Evolutionary conservation across 2,329 filamentous ascomycete species (phyloP).

Genomic region (Trichoderma asperellum): DNA sequence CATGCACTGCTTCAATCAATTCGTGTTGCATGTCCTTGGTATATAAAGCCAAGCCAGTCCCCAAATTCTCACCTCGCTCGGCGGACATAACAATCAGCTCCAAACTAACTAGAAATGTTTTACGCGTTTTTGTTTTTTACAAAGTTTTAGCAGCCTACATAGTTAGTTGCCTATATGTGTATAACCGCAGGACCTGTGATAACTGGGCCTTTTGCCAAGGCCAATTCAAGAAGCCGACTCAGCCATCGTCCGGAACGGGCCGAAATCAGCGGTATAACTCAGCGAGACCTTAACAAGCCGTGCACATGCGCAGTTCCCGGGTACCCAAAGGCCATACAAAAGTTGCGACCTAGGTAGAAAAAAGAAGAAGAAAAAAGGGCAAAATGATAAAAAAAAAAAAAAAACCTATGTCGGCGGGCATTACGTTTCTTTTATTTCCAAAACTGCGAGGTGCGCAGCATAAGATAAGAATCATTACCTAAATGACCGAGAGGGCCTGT

Average conservation of each 20-base stretch:
- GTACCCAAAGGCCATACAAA: background rate
- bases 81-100: background rate
- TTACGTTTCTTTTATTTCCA: background rate
- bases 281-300: background rate
- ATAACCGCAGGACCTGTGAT: background rate
- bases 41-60: background rate
- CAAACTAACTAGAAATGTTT: background rate
- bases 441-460: background rate
- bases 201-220: background rate
- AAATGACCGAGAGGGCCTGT: background rate
- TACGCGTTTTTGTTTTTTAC: background rate
- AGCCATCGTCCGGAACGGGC: conserved; percentile 18
- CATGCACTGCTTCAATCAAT: rapidly evolving
- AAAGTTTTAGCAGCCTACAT: too few relatives aligned
- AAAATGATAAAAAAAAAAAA: background rate
- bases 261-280: background rate
- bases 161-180: background rate
- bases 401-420: background rate
- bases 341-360: background rate
- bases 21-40: background rate
- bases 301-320: background rate
- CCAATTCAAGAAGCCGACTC: background rate
- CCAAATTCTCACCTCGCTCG: background rate
- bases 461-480: conserved; percentile 4
- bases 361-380: too few relatives aligned